phyloP scores from a whole-genome alignment of 805 yeast genomes.

The Brettanomyces custersianus region DNA sequence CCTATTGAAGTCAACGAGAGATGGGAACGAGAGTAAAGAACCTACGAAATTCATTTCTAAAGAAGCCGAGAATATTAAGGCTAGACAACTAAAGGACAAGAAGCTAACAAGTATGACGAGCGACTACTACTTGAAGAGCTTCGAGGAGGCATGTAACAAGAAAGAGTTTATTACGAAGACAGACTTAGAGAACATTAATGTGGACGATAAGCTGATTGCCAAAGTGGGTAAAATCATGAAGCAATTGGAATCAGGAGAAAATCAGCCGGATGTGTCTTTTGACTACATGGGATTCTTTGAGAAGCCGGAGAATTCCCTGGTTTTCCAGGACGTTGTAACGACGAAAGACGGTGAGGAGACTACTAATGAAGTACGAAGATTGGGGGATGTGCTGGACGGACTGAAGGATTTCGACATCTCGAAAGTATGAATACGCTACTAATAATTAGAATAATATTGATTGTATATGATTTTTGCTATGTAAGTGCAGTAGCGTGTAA shows the following conservation, averaged over 20 bases:
- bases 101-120: conserved; percentile 31
- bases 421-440: no score
- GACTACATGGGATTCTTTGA: conserved; percentile 9
- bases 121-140: conserved; percentile 29
- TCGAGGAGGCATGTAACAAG: conserved; percentile 31
- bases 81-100: conserved; percentile 20
- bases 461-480: no score
- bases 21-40: conserved; percentile 5
- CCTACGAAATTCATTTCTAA: neutral
- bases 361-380: neutral
- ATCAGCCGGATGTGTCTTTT: conserved; percentile 2
- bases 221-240: conserved; percentile 10
- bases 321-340: conserved; percentile 1
- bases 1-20: conserved; percentile 13
- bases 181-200: conserved; percentile 28
- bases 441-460: no score
- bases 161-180: conserved; percentile 28
- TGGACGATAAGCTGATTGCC: conserved; percentile 11
- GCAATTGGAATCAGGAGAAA: conserved; percentile 1
- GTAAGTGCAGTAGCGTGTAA: no score
- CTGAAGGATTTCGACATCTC: no score
- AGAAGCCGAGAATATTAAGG: conserved; percentile 24
- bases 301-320: conserved; percentile 8
- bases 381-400: no score
- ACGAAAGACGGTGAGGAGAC: neutral